Evolutionary conservation across 2,329 filamentous ascomycete species (phyloP).

Genomic region (Colletotrichum lupini): DNA sequence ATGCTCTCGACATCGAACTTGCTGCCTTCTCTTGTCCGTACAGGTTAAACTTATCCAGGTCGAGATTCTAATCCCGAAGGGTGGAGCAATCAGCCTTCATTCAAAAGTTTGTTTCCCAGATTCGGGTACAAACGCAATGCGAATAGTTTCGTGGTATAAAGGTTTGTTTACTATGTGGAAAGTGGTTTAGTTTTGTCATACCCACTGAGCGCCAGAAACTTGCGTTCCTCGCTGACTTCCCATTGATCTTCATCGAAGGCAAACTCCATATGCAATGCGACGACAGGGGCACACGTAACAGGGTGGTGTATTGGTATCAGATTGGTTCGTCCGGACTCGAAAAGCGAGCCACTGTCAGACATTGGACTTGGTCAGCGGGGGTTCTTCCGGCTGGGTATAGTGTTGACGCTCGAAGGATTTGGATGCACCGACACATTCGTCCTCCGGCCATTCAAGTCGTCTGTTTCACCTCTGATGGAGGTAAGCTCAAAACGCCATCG

Average conservation of each 20-base stretch:
- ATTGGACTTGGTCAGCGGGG: neutral
- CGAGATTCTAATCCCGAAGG: neutral
- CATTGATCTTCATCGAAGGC: neutral
- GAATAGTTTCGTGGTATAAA: neutral
- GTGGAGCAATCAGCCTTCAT: neutral
- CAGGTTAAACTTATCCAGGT: neutral
- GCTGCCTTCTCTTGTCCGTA: neutral
- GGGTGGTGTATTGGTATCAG: neutral
- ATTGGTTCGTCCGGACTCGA: neutral
- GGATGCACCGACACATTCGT: neutral
- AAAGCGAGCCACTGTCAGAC: neutral
- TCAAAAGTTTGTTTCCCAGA: neutral
- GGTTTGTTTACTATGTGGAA: neutral
- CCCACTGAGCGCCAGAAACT: neutral
- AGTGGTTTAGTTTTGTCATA: neutral
- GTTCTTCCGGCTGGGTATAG: neutral
- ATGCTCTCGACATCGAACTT: neutral
- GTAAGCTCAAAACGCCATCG: neutral
- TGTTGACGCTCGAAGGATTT: neutral
- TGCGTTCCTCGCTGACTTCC: neutral
- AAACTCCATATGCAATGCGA: neutral
- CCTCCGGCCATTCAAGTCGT: neutral
- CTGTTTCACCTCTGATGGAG: neutral
- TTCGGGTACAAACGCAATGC: neutral
- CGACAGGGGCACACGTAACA: neutral